Base-by-base conservation (phyloP, 208 protist genomes). In the Acanthamoeba castellanii region DNA sequence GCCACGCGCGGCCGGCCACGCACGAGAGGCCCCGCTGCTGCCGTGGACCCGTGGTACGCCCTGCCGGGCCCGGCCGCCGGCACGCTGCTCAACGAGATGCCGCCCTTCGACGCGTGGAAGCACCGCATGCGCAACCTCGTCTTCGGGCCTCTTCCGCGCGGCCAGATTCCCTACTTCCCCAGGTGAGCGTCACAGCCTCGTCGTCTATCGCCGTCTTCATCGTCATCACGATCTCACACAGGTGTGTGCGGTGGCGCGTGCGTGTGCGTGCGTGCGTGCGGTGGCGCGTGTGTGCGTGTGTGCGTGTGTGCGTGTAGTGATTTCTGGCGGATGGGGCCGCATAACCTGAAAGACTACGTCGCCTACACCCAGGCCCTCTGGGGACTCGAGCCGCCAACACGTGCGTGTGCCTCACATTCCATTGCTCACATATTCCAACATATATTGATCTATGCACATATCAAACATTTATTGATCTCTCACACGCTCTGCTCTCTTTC, bases 281-380 rank as follows among this genome's bases (percentile, higher is more conserved):
- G 16, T 13, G 55, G 55, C 6, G 55, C 3, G 55, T 7, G 11
- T 13, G 37, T 3, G 37, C 3, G 3, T 42, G n/a, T n/a, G n/a
- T n/a, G n/a, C n/a, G n/a, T n/a, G n/a, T n/a, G n/a, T n/a, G n/a
- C n/a, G n/a, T n/a, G n/a, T 22, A 72, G 66, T 72, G 66, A 72
- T 72, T 82, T 82, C 11, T 82, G 74, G 74, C 74, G 74, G 13
- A 50, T 82, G 32, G 74, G 74, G 32, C 74, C 74, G 30, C 18
- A 42, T 1, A 82, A 82, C 42, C 25, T 82, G 74, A 27, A 14
- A 1, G 74, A 82, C 42, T 82, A 82, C 42, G 25, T 50, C 32
- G 74, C 74, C 25, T 82, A 55, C 74, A 37, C 34, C 18, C 30
- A 50, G 18, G 74, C 32, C 42, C 74, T 82, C 27, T 82, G 42